Percentiles rank a stretch among this genome's conserved stretches.
These are phyloP conservation scores for Penicillium flavigenum DNA, from an alignment of 495 filamentous ascomycete species.

Conservation along the genomic window DNA sequence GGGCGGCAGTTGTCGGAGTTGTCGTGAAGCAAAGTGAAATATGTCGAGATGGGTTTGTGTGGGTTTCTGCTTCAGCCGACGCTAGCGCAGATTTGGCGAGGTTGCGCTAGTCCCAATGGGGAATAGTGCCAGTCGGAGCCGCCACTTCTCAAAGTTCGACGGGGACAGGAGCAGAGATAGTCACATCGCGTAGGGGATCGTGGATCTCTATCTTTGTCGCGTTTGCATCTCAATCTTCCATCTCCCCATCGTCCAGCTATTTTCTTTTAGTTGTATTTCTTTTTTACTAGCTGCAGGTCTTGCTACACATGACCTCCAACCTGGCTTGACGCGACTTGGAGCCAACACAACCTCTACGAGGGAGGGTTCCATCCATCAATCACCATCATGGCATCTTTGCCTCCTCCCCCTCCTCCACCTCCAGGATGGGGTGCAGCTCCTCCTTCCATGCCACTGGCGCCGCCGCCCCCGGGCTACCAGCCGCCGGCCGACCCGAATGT, in stretches of 20 bases:
- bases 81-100: conserved; percentile 54
- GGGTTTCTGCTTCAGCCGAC: conserved; percentile 45
- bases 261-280: conserved; percentile 6
- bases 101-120: conserved; percentile 35
- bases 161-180: conserved; percentile 31
- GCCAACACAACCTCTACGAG: conserved; percentile 30
- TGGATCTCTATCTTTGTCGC: conserved; percentile 30
- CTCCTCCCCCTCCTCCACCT: conserved; percentile 76
- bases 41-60: conserved; percentile 51
- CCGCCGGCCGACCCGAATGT: conserved; percentile 82
- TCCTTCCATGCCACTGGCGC: conserved; percentile 71
- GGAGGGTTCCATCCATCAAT: conserved; percentile 33
- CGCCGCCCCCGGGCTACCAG: conserved; percentile 85
- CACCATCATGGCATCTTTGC: conserved; percentile 71
- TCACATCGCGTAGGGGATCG: conserved; percentile 50
- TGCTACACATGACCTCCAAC: conserved; percentile 34
- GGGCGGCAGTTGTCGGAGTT: conserved; percentile 55
- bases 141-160: conserved; percentile 41
- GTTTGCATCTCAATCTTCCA: conserved; percentile 28
- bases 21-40: conserved; percentile 48
- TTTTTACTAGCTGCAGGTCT: conserved; percentile 6
- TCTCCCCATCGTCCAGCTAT: conserved; percentile 8
- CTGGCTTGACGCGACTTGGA: conserved; percentile 44
- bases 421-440: conserved; percentile 73
- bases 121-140: conserved; percentile 35